Conservation (phyloP, 1,284 basidiomycete species). For the Tylopilus orsonianus region DNA sequence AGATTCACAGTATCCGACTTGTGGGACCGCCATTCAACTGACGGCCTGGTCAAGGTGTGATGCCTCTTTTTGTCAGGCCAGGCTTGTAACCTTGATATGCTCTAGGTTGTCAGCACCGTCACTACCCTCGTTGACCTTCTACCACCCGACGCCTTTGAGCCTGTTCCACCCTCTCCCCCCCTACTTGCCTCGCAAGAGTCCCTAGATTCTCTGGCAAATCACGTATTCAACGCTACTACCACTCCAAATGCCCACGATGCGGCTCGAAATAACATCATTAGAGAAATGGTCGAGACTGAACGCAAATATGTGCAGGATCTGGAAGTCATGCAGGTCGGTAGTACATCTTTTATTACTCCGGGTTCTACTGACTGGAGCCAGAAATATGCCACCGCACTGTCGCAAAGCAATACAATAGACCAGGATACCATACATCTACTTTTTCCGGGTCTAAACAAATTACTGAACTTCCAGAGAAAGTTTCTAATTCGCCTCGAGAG, state of each 20-base stretch:
- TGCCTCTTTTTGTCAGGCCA: not conserved
- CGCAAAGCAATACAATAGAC: slow-evolving; percentile 82
- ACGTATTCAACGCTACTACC: slow-evolving; percentile 38
- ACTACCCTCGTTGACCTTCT: slow-evolving; percentile 83
- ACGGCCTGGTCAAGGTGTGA: slow-evolving; percentile 91
- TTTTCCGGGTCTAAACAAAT: slow-evolving; percentile 93
- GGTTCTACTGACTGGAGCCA: slow-evolving; percentile 33
- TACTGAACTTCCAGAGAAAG: slow-evolving; percentile 95
- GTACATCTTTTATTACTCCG: slow-evolving; percentile 4
- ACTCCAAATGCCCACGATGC: slow-evolving; percentile 61
- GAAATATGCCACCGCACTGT: slow-evolving; percentile 82
- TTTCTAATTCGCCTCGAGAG: slow-evolving; percentile 95
- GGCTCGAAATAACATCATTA: slow-evolving; percentile 76
- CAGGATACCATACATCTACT: slow-evolving; percentile 94
- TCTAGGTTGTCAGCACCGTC: slow-evolving; percentile 88
- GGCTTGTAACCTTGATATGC: not conserved
- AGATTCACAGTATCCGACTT: slow-evolving; percentile 86
- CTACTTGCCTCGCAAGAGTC: slow-evolving; percentile 57
- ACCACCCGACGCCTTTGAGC: slow-evolving; percentile 72
- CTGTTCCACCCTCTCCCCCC: slow-evolving; percentile 58
- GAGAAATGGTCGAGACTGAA: slow-evolving; percentile 91
- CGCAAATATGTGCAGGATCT: slow-evolving; percentile 98
- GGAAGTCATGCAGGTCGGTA: slow-evolving; percentile 89
- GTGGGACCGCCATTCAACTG: slow-evolving; percentile 88
- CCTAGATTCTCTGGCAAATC: slow-evolving; percentile 53